Evolutionary conservation across 345 rosid genomes (phyloP), one percentile per base, ranked within the genome.

Genomic region (Acer campestre): DNA sequence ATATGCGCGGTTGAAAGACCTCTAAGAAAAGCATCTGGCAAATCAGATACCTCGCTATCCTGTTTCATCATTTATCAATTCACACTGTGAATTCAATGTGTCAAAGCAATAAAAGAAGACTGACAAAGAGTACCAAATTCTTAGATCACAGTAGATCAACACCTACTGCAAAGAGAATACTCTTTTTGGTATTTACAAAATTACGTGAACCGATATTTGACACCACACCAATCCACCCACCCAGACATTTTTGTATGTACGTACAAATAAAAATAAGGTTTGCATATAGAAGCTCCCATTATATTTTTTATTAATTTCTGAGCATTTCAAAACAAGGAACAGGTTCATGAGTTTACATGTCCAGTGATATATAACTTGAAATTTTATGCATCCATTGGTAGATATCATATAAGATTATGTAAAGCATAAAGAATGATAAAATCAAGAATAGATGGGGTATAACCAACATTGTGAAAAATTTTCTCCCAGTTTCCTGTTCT

Each of bases 1-100:
- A 94, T 87, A 69, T 79, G 88, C 5, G 98, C 93, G 6, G 88
- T 91, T 79, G 92, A 89, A 79, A 94, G 94, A 85, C 98, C 98
- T 79, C 93, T 89, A 46, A 75, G 73, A 81, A 94, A 92, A 18
- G 88, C 88, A 73, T 70, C 82, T 0, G 97, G 95, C 68, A 94
- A 80, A 64, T 86, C 84, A 70, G 73, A 78, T 61, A 79, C 88
- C 69, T 62, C 42, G 38, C 74, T 75, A 77, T 78, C 90, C 95
- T 90, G 82, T 65, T 31, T 40, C 67, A 42, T 13, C 55, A 81
- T 59, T 66, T 44, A 72, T 46, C 76, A 82, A 56, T 48, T 70
- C 40, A 29, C 68, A 31, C 48, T 13, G 67, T 80, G 51, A 83
- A 76, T 65, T 62, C 20, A 48, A 61, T 27, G 48, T 75, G 40